A percentile compares a stretch with the other conserved stretches of the same genome.
Conservation (phyloP, 192 early-diverging fungal genomes). For the Gamsiella multidivaricata region DNA sequence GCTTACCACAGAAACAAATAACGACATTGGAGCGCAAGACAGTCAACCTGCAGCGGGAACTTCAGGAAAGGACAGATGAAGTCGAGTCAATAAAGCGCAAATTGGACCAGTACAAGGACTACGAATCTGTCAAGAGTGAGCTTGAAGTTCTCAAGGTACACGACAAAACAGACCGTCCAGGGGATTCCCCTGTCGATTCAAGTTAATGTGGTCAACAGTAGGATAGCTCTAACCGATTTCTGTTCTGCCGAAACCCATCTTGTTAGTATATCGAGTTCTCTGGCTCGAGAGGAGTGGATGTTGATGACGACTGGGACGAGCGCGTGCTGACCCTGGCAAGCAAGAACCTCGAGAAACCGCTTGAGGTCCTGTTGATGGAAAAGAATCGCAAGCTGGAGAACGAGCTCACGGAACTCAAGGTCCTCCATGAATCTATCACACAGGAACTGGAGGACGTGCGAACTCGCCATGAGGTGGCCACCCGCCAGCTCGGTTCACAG, state of each 20-base stretch:
- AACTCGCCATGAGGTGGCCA: slow-evolving; percentile 42
- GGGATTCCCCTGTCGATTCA: too few species aligned
- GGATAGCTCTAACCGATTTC: neutral
- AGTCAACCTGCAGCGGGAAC: slow-evolving; percentile 29
- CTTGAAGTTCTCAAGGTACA: slow-evolving; percentile 83
- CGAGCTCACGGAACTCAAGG: slow-evolving; percentile 72
- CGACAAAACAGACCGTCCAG: too few species aligned
- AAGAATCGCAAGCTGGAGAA: slow-evolving; percentile 87
- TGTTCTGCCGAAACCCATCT: neutral
- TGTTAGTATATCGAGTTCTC: slow-evolving; percentile 77
- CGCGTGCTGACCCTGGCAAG: slow-evolving; percentile 54
- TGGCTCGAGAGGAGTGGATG: slow-evolving; percentile 60
- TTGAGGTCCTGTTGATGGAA: slow-evolving; percentile 84
- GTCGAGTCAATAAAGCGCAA: slow-evolving; percentile 63
- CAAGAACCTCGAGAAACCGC: slow-evolving; percentile 60
- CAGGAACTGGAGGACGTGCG: slow-evolving; percentile 34
- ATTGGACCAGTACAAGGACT: slow-evolving; percentile 77
- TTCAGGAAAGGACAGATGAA: slow-evolving; percentile 68
- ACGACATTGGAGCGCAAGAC: slow-evolving; percentile 43
- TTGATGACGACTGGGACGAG: slow-evolving; percentile 53
- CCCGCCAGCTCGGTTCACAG: slow-evolving; percentile 54
- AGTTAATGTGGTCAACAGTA: too few species aligned
- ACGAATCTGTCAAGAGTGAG: slow-evolving; percentile 88
- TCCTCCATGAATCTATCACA: slow-evolving; percentile 46
- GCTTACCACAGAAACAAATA: slow-evolving; percentile 53